Percentiles rank a stretch among this genome's conserved stretches.
These are phyloP conservation scores for Nakazawaea peltata DNA, from an alignment of 805 yeast genomes.

Conservation along the genomic window DNA sequence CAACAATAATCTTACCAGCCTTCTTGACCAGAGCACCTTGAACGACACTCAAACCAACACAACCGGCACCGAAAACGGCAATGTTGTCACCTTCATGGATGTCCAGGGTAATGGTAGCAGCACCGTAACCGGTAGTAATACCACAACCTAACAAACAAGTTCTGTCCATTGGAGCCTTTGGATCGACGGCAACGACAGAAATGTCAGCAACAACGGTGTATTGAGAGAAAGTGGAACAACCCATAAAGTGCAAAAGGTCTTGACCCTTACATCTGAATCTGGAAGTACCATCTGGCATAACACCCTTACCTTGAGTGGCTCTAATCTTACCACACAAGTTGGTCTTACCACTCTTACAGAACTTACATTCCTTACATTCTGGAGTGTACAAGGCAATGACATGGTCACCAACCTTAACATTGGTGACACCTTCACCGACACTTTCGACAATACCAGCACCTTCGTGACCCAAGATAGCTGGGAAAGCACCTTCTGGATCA, in stretches of 20 bases:
- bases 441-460: conserved; percentile 97
- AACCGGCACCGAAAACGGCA: conserved; percentile 96
- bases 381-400: conserved; percentile 95
- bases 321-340: conserved; percentile 93
- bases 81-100: conserved; percentile 88
- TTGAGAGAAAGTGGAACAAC: conserved; percentile 94
- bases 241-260: conserved; percentile 89
- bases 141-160: conserved; percentile 97
- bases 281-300: conserved; percentile 97
- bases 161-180: conserved; percentile 74
- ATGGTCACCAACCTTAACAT: conserved; percentile 86
- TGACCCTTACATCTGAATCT: conserved; percentile 86
- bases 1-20: conserved; percentile 75
- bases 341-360: conserved; percentile 92
- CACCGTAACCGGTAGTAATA: conserved; percentile 97
- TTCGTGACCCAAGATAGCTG: conserved; percentile 92
- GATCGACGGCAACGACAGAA: conserved; percentile 87
- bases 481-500: conserved; percentile 97
- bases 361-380: conserved; percentile 91
- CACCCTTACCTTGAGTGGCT: conserved; percentile 97
- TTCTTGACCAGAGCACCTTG: conserved; percentile 87
- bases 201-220: conserved; percentile 98
- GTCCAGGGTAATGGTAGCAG: conserved; percentile 89
- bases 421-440: conserved; percentile 89
- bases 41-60: conserved; percentile 92